Percentiles rank a stretch among this genome's conserved stretches.
These are phyloP conservation scores for Mortierella sp. DNA, from an alignment of 371 early-diverging fungal species.

Conservation along the genomic window DNA sequence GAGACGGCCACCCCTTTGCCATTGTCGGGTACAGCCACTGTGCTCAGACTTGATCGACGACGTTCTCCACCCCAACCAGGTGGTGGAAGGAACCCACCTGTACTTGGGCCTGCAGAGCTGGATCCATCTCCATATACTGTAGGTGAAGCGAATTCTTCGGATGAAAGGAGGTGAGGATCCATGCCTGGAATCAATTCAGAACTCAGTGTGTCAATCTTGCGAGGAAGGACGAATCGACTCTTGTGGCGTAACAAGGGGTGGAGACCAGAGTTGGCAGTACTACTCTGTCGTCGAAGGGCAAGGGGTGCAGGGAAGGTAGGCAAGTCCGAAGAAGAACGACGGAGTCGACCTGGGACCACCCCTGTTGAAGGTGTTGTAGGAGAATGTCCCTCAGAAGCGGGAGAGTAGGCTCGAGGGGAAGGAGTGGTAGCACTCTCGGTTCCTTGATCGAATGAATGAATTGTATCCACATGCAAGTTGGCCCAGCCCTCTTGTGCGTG, in stretches of 20 bases:
- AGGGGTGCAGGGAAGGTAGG: constrained; percentile 8
- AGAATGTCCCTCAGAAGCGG: neutral
- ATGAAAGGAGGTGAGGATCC: constrained; percentile 1
- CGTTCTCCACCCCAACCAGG: constrained; percentile 36
- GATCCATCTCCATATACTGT: constrained; percentile 17
- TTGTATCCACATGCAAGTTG: constrained; percentile 18
- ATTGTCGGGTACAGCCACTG: constrained; percentile 39
- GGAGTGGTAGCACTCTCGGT: too few relatives aligned
- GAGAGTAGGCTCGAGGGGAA: neutral
- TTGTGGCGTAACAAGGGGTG: constrained; percentile 32
- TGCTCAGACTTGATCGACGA: constrained; percentile 43
- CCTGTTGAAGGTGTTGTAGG: too few relatives aligned
- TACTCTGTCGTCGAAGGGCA: neutral
- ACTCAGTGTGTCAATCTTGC: constrained; percentile 31
- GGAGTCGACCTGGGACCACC: too few relatives aligned
- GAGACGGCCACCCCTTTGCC: constrained; percentile 16
- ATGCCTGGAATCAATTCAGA: neutral
- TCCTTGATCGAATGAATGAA: constrained; percentile 6
- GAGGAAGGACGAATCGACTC: constrained; percentile 36
- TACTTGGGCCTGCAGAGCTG: constrained; percentile 23
- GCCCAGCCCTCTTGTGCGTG: constrained; percentile 43
- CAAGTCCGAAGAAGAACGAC: neutral
- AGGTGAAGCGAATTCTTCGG: constrained; percentile 14
- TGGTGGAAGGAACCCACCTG: constrained; percentile 38
- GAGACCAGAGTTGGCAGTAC: neutral